These are phyloP conservation scores for Penicillium brevicompactum DNA, from an alignment of 2,329 filamentous ascomycete genomes.

Conservation along the genomic window DNA sequence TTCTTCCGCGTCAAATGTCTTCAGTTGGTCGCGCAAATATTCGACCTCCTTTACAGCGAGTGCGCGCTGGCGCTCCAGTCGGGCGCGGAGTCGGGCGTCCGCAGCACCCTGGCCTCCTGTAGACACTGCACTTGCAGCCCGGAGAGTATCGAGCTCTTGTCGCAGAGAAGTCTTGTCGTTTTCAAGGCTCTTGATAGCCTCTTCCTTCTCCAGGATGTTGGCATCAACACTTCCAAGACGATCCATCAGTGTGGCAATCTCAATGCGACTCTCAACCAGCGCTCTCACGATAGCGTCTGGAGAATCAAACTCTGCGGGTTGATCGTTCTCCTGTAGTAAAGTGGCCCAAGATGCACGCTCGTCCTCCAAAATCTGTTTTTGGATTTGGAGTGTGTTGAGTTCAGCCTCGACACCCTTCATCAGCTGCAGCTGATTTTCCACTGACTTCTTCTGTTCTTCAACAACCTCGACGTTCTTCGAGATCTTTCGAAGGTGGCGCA, in stretches of 20 bases:
- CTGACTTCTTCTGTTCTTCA: constrained; percentile 86
- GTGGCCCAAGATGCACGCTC: constrained; percentile 85
- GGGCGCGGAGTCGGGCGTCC: constrained; percentile 68
- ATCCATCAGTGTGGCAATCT: constrained; percentile 77
- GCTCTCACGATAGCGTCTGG: constrained; percentile 86
- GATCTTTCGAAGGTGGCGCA: constrained; percentile 77
- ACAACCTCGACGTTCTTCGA: constrained; percentile 90
- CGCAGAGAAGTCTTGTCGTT: constrained; percentile 66
- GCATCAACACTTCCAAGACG: constrained; percentile 77
- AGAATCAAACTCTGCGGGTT: constrained; percentile 75
- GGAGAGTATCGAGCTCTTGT: constrained; percentile 71
- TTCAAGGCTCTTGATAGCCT: constrained; percentile 71
- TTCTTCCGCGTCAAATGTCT: constrained; percentile 85
- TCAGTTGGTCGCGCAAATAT: constrained; percentile 88
- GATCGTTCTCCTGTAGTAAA: constrained; percentile 72
- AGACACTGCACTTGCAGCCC: constrained; percentile 45
- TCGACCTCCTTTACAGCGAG: constrained; percentile 91
- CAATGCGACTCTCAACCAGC: constrained; percentile 78
- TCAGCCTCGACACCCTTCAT: constrained; percentile 75
- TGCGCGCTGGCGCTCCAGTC: constrained; percentile 81
- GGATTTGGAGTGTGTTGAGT: constrained; percentile 75
- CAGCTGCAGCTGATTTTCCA: constrained; percentile 75
- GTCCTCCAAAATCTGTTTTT: constrained; percentile 84
- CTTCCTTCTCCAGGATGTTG: constrained; percentile 75
- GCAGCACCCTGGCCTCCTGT: constrained; percentile 47